Percentiles rank a stretch among this genome's conserved stretches.
Conservation (phyloP, 2,329 filamentous ascomycete species). For the Nemania serpens region DNA sequence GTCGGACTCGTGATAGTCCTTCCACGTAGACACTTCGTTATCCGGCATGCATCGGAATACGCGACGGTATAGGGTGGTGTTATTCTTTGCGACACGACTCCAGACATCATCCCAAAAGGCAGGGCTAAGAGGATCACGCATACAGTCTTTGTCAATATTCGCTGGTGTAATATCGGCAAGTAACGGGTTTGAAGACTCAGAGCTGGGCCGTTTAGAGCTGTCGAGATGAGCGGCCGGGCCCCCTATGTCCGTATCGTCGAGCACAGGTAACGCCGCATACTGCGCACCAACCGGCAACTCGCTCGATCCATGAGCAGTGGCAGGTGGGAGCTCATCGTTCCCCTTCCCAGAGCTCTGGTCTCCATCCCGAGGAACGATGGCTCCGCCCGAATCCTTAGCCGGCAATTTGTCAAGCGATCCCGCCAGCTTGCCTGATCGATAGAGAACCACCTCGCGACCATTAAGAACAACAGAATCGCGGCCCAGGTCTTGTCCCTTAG, state of each 20-base stretch:
- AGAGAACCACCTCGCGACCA: constrained; percentile 73
- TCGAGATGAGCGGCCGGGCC: constrained; percentile 68
- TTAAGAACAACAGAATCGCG: constrained; percentile 73
- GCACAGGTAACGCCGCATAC: constrained; percentile 69
- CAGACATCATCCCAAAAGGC: constrained; percentile 87
- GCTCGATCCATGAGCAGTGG: constrained; percentile 64
- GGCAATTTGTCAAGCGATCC: constrained; percentile 17
- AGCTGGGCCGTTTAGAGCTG: constrained; percentile 53
- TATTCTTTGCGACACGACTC: constrained; percentile 87
- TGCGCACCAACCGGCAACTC: constrained; percentile 71
- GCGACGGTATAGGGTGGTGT: constrained; percentile 89
- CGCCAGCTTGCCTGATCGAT: constrained; percentile 35
- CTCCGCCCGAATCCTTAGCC: constrained; percentile 4
- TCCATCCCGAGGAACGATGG: constrained; percentile 39
- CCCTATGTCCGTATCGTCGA: constrained; percentile 82
- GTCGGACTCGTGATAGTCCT: constrained; percentile 84
- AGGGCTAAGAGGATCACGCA: constrained; percentile 85
- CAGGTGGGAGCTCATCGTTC: constrained; percentile 62
- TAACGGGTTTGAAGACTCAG: constrained; percentile 55
- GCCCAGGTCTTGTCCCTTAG: constrained; percentile 63
- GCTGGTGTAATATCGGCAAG: constrained; percentile 74
- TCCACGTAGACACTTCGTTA: constrained; percentile 90
- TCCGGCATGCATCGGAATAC: constrained; percentile 98
- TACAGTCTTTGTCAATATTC: constrained; percentile 84
- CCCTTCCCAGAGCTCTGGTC: constrained; percentile 42